Evolutionary conservation across 306 rosid genomes (phyloP).

Genomic region (Prunus persica): DNA sequence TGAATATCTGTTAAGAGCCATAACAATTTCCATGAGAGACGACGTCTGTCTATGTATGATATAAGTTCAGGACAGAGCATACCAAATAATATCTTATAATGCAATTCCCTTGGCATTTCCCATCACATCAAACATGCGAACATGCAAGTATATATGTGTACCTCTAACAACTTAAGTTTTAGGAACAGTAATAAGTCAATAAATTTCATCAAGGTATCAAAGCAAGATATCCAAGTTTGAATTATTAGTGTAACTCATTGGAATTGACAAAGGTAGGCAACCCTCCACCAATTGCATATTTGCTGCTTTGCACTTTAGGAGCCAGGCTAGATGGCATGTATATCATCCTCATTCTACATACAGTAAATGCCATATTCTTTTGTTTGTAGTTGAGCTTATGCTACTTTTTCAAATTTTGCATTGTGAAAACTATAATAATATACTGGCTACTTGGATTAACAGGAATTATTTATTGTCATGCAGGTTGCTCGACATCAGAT

Average conservation of each 20-base stretch:
- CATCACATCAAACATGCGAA: too few relatives aligned
- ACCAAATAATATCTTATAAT: not conserved
- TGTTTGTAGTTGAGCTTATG: not conserved
- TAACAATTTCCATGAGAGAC: not conserved
- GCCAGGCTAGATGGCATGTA: not conserved
- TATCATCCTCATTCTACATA: not conserved
- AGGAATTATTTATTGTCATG: slow-evolving; percentile 17
- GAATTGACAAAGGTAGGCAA: not conserved
- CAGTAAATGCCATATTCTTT: not conserved
- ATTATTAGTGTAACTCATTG: not conserved
- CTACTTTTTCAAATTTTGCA: not conserved
- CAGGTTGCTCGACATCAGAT: slow-evolving; percentile 69
- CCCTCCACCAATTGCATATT: not conserved
- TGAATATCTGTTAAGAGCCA: not conserved
- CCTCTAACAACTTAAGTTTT: not conserved
- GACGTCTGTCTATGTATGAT: not conserved
- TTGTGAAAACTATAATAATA: not conserved
- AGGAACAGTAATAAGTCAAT: not conserved
- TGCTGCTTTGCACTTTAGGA: not conserved
- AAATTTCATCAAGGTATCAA: too few relatives aligned
- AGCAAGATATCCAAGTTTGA: not conserved
- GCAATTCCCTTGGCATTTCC: not conserved
- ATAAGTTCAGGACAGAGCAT: not conserved
- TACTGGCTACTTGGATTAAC: not conserved
- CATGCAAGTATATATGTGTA: not conserved